These are phyloP conservation scores for Chrysochromulina parva DNA, from an alignment of 78 protist genomes.

Conservation along the genomic window DNA sequence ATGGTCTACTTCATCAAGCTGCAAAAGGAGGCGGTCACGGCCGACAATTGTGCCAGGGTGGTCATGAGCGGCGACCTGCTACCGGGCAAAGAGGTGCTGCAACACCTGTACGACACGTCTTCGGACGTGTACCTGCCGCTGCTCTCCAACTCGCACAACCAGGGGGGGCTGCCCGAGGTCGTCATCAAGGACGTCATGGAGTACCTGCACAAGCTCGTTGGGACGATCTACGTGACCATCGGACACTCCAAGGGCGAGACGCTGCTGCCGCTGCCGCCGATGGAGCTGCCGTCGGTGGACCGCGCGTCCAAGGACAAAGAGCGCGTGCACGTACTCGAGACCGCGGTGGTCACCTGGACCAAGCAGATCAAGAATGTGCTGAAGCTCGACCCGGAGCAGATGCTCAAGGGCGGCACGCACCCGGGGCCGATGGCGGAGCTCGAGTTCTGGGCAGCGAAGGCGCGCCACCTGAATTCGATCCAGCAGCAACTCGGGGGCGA, in stretches of 20 bases:
- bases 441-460: constrained; percentile 71
- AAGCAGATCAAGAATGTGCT: constrained; percentile 58
- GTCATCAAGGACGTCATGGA: constrained; percentile 28
- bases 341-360: constrained; percentile 64
- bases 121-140: constrained; percentile 39
- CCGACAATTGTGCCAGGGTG: not conserved
- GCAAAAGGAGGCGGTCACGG: not conserved
- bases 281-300: not conserved
- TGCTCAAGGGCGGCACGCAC: not conserved
- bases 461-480: constrained; percentile 43
- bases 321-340: constrained; percentile 60
- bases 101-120: not conserved
- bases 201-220: not conserved
- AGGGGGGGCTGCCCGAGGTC: constrained; percentile 40
- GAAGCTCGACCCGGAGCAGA: not conserved
- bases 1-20: not conserved
- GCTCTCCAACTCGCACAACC: not conserved
- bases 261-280: constrained; percentile 61
- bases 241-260: constrained; percentile 59
- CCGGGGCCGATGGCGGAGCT: constrained; percentile 69
- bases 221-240: not conserved
- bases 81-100: constrained; percentile 1
- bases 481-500: constrained; percentile 37
- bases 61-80: constrained; percentile 38
- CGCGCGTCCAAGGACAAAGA: constrained; percentile 33